Conservation (phyloP, 495 filamentous ascomycete species). For the Penicillium samsonianum region DNA sequence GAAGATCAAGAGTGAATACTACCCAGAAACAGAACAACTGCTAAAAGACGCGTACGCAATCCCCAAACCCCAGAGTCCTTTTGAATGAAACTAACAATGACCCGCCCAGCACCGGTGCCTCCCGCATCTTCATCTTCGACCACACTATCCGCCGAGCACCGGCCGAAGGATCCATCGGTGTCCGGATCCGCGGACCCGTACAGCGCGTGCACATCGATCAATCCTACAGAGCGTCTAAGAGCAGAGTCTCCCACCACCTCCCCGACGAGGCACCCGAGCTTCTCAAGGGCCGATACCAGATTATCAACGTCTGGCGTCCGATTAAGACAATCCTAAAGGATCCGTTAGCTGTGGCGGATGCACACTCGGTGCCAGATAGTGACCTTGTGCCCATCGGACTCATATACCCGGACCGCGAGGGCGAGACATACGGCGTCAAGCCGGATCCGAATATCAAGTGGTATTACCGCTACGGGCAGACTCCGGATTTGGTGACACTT, state of each 20-base stretch:
- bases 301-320: conserved; percentile 81
- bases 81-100: neutral
- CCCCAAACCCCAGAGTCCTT: neutral
- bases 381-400: conserved; percentile 49
- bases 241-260: conserved; percentile 61
- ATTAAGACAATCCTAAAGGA: conserved; percentile 64
- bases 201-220: conserved; percentile 73
- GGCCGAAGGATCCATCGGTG: conserved; percentile 26
- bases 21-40: conserved; percentile 65
- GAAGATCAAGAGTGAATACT: conserved; percentile 65
- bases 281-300: conserved; percentile 65
- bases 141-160: conserved; percentile 68
- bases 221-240: conserved; percentile 58
- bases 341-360: conserved; percentile 63
- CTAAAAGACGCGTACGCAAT: conserved; percentile 57
- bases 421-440: conserved; percentile 48
- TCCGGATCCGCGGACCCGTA: conserved; percentile 59
- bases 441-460: conserved; percentile 47
- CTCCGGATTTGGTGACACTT: conserved; percentile 60
- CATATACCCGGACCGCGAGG: conserved; percentile 52
- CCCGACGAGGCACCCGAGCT: conserved; percentile 63
- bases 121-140: conserved; percentile 69
- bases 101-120: conserved; percentile 49
- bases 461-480: conserved; percentile 55
- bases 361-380: conserved; percentile 43